These are phyloP conservation scores for Pseudogymnoascus sp. DNA, from an alignment of 2,329 filamentous ascomycete species.

Conservation along the genomic window DNA sequence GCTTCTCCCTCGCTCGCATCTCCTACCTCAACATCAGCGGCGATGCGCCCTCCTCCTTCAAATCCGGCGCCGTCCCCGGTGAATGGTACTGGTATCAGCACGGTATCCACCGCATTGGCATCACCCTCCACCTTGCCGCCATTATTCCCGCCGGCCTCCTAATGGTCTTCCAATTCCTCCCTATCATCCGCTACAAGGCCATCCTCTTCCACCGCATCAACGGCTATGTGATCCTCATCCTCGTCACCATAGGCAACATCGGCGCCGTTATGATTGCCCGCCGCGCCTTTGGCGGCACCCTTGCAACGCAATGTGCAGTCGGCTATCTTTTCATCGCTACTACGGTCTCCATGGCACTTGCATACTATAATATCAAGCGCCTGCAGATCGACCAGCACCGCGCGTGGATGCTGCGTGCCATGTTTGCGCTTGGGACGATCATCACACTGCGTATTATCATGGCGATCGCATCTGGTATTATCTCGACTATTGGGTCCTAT, in stretches of 20 bases:
- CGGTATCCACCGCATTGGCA: slow-evolving; percentile 31
- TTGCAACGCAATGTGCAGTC: slow-evolving; percentile 41
- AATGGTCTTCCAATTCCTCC: slow-evolving; percentile 43
- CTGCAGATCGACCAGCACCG: slow-evolving; percentile 58
- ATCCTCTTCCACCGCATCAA: slow-evolving; percentile 52
- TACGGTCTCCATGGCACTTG: slow-evolving; percentile 36
- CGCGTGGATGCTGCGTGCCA: slow-evolving; percentile 55
- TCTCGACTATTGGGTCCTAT: slow-evolving; percentile 32
- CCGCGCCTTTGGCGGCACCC: slow-evolving; percentile 45
- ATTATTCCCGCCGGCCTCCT: slow-evolving; percentile 42
- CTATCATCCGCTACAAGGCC: slow-evolving; percentile 38
- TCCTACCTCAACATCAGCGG: slow-evolving; percentile 21
- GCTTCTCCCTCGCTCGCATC: slow-evolving; percentile 18
- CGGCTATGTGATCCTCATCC: slow-evolving; percentile 47
- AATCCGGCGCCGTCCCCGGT: slow-evolving; percentile 26
- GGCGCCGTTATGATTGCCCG: slow-evolving; percentile 48
- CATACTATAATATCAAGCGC: slow-evolving; percentile 50
- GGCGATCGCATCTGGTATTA: slow-evolving; percentile 35
- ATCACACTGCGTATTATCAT: slow-evolving; percentile 46
- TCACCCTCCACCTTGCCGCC: slow-evolving; percentile 39
- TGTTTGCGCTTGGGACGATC: slow-evolving; percentile 45
- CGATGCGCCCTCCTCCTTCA: slow-evolving; percentile 19
- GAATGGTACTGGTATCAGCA: slow-evolving; percentile 37
- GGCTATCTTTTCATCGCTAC: slow-evolving; percentile 41
- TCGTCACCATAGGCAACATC: slow-evolving; percentile 39